phyloP scores from a whole-genome alignment of 805 yeast genomes.

The Hanseniaspora vineae region DNA sequence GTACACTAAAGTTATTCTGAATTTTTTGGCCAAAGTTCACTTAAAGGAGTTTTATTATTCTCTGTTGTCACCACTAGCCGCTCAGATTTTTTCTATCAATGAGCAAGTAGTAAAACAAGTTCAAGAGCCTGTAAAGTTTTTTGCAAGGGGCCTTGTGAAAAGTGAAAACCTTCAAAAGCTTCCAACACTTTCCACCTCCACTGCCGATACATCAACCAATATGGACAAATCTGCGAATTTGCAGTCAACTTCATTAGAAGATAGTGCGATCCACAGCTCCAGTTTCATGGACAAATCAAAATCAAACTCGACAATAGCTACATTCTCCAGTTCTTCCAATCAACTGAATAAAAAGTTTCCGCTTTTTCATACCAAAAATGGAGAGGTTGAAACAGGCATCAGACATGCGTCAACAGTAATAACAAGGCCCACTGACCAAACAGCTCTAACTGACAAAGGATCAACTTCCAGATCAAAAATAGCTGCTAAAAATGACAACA shows the following conservation, averaged over 20 bases:
- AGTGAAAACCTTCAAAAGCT: neutral
- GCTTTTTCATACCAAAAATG: neutral
- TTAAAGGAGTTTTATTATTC: conserved; percentile 12
- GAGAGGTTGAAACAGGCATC: neutral
- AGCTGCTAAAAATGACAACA: neutral
- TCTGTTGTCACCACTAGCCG: conserved; percentile 12
- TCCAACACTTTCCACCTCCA: conserved; percentile 1
- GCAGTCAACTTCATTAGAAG: neutral
- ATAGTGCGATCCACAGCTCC: neutral
- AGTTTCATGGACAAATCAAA: neutral
- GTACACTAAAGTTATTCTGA: conserved; percentile 4
- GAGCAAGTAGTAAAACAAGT: conserved; percentile 10
- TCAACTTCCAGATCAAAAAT: neutral
- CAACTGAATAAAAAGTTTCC: too few relatives aligned
- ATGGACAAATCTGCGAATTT: neutral
- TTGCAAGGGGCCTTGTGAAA: conserved; percentile 1
- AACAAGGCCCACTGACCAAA: neutral
- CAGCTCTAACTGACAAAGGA: too few relatives aligned
- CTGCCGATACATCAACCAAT: neutral
- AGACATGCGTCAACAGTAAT: neutral
- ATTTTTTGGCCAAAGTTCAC: conserved; percentile 2
- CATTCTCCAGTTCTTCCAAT: neutral
- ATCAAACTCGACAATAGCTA: neutral
- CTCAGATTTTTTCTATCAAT: conserved; percentile 12
- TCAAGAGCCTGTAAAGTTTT: conserved; percentile 9